Evolutionary conservation across 164 flowering plant genomes (phyloP).

Genomic region (Vitis rupestris): DNA sequence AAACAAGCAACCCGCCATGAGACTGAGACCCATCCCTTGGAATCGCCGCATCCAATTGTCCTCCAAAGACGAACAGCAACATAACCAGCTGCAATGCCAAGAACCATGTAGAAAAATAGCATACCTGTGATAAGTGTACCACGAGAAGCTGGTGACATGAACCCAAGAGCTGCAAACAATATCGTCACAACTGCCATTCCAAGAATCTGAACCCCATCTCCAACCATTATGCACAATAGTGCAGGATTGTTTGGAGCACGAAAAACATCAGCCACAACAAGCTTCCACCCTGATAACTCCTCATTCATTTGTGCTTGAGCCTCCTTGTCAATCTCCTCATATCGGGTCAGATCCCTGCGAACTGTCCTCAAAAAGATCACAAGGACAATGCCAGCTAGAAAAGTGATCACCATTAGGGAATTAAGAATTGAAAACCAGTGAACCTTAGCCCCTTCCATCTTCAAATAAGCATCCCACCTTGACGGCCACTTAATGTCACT

Average conservation of each 20-base stretch:
- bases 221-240: constrained; percentile 76
- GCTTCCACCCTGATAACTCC: constrained; percentile 91
- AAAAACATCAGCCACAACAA: constrained; percentile 86
- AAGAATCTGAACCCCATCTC: constrained; percentile 82
- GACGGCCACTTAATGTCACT: constrained; percentile 93
- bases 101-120: constrained; percentile 75
- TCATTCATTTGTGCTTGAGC: constrained; percentile 93
- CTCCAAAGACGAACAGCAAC: constrained; percentile 82
- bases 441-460: constrained; percentile 87
- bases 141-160: constrained; percentile 91
- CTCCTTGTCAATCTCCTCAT: constrained; percentile 90
- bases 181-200: constrained; percentile 86
- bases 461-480: constrained; percentile 89
- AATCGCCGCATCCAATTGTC: constrained; percentile 60
- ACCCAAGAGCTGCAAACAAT: constrained; percentile 83
- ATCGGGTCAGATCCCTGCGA: constrained; percentile 70
- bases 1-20: constrained; percentile 75
- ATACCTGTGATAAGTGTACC: constrained; percentile 78
- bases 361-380: constrained; percentile 85
- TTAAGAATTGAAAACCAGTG: constrained; percentile 91
- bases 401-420: constrained; percentile 84
- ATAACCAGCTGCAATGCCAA: constrained; percentile 80
- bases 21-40: constrained; percentile 68
- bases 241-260: constrained; percentile 61
- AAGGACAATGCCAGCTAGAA: constrained; percentile 86